Evolutionary conservation across 805 yeast species (phyloP), one percentile per base, ranked within the genome.

Genomic region (Kodamaea leandrae): DNA sequence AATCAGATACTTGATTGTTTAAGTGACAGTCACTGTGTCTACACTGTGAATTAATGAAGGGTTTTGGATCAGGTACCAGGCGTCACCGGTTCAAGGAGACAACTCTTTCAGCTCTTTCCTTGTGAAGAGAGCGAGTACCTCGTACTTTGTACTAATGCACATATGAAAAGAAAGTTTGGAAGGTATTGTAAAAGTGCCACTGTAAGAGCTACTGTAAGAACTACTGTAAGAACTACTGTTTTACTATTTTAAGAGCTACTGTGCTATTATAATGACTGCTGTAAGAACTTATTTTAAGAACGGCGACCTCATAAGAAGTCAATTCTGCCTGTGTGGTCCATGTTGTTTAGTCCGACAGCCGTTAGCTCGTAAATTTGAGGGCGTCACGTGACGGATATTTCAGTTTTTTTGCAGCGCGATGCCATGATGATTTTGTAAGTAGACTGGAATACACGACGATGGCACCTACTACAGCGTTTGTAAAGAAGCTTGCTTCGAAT

Each of bases 1-100:
- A 61, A 88, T 90, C 72, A 85, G 96, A 76, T 90, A 88, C 71
- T 81, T 88, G 72, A 87, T 90, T 70, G 96, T 89, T 54, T 89
- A 74, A 74, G 29, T 55, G 16, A 23, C 17, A 6, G 5, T 17
- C 16, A 27, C 32, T 5, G 10, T 6, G 28, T 16, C 16, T 4
- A 8, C 5, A 27, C 13, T 27, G 32, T 13, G 32, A 27, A 14
- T 10, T 5, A 13, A n/a, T 5, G 13, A 13, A 27, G 6, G 17
- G 32, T n/a, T 13, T 13, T 4, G 32, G 17, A 27, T 27, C 32
- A 27, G 32, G 32, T 10, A 27, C 32, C 32, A 27, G 32, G 18
- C 15, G 16, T 27, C 17, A 4, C 32, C 16, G 15, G 32, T n/a
- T n/a, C n/a, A n/a, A 12, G 17, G 5, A 27, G 32, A 14, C 16